Evolutionary conservation across 1,284 basidiomycete species (phyloP).

Genomic region (Hymenochaete sp.): DNA sequence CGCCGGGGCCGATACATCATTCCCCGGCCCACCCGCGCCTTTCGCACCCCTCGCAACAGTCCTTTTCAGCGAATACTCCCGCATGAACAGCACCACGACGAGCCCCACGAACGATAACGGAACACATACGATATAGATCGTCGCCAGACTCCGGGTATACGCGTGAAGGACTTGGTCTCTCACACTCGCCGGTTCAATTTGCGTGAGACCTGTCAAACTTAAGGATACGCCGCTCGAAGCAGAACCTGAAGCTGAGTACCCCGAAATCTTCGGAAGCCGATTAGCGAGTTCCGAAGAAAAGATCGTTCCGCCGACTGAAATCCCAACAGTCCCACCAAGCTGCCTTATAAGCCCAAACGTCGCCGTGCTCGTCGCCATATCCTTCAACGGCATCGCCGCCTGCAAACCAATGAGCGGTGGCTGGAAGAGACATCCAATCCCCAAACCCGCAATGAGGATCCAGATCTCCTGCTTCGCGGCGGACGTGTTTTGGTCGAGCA

Average conservation of each 20-base stretch:
- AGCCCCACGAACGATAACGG: conserved; percentile 16
- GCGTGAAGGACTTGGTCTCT: conserved; percentile 16
- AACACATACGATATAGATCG: conserved; percentile 15
- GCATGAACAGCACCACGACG: conserved; percentile 8
- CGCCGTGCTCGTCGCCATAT: conserved; percentile 37
- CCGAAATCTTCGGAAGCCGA: conserved; percentile 13
- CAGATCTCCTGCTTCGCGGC: conserved; percentile 27
- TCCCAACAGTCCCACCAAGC: conserved; percentile 29
- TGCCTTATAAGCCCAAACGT: conserved; percentile 28
- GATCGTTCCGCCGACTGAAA: conserved; percentile 25
- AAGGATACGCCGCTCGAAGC: conserved; percentile 12
- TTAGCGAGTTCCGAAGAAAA: conserved; percentile 18
- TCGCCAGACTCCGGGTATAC: conserved; percentile 16
- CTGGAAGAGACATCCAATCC: conserved; percentile 32
- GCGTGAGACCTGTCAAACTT: conserved; percentile 18
- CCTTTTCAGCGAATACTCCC: conserved; percentile 15
- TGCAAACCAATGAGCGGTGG: conserved; percentile 32
- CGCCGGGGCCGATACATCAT: no score
- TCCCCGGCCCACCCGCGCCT: no score
- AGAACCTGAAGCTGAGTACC: conserved; percentile 8
- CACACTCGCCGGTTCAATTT: conserved; percentile 18
- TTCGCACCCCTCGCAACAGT: conserved; percentile 10
- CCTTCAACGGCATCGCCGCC: conserved; percentile 37
- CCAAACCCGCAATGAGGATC: conserved; percentile 29
- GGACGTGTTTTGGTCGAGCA: conserved; percentile 26